Conservation (phyloP, 257 asterid species). For the Scutellaria minor region DNA sequence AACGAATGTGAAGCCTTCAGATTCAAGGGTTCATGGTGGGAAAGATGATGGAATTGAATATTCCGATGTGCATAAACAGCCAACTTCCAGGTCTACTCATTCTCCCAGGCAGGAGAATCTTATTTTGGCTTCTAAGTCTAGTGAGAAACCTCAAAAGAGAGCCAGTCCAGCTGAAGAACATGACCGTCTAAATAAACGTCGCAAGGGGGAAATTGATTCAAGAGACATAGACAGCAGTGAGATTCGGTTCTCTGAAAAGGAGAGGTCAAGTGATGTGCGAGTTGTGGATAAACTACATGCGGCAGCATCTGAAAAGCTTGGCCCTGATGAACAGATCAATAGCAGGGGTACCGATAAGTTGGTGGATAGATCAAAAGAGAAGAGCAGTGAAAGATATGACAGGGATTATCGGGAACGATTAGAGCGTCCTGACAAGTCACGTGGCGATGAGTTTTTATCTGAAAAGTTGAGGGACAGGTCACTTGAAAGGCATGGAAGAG, state of each 20-base stretch:
- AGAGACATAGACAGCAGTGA: slow-evolving; percentile 75
- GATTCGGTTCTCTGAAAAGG: slow-evolving; percentile 70
- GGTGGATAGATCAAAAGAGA: slow-evolving; percentile 79
- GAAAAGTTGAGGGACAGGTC: slow-evolving; percentile 88
- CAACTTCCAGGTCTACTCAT: slow-evolving; percentile 63
- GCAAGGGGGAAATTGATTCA: slow-evolving; percentile 77
- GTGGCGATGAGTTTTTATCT: slow-evolving; percentile 71
- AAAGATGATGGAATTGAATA: slow-evolving; percentile 72
- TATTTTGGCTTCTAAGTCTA: slow-evolving; percentile 50
- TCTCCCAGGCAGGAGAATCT: slow-evolving; percentile 79
- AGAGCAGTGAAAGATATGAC: slow-evolving; percentile 77
- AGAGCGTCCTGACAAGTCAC: slow-evolving; percentile 84
- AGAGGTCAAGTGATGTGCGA: slow-evolving; percentile 64
- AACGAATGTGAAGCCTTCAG: slow-evolving; percentile 53
- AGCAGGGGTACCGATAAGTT: slow-evolving; percentile 62
- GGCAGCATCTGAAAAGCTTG: slow-evolving; percentile 57
- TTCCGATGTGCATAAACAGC: slow-evolving; percentile 58
- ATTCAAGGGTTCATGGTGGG: slow-evolving; percentile 54
- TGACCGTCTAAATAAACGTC: slow-evolving; percentile 84
- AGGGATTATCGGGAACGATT: slow-evolving; percentile 78
- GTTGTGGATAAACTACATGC: slow-evolving; percentile 57
- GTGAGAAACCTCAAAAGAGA: slow-evolving; percentile 81
- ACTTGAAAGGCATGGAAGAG: slow-evolving; percentile 82
- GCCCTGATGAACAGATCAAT: slow-evolving; percentile 63
- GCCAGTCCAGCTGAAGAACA: slow-evolving; percentile 81